Conservation (phyloP, 495 filamentous ascomycete genomes). For the Penicillium simplicissimum region DNA sequence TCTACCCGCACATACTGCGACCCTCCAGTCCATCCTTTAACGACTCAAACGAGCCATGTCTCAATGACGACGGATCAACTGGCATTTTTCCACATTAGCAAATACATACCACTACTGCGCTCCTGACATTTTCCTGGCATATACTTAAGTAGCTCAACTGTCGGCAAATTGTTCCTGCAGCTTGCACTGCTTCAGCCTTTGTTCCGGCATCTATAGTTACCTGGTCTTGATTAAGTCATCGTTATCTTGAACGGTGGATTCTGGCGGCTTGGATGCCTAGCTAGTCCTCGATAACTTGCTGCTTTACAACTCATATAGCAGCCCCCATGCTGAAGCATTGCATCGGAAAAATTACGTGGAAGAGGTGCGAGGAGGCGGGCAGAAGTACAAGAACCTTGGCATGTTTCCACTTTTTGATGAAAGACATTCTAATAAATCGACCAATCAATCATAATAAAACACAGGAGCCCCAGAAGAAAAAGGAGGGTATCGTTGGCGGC, state of each 20-base stretch:
- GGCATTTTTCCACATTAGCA: slow-evolving; percentile 14
- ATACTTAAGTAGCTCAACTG: not conserved
- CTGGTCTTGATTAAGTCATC: not conserved
- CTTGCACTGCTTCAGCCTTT: not conserved
- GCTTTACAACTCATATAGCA: too few relatives aligned
- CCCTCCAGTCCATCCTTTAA: slow-evolving; percentile 20
- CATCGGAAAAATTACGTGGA: not conserved
- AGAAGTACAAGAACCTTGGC: not conserved
- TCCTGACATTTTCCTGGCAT: not conserved
- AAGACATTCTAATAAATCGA: not conserved
- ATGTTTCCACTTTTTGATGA: not conserved
- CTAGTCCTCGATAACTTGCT: not conserved
- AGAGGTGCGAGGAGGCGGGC: not conserved
- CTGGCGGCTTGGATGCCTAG: not conserved
- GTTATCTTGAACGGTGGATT: not conserved
- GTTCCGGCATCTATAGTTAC: not conserved
- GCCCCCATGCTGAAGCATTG: not conserved
- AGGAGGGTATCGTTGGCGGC: slow-evolving; percentile 6
- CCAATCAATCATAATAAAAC: slow-evolving; percentile 7
- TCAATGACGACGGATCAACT: slow-evolving; percentile 17
- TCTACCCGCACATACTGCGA: not conserved
- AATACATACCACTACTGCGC: slow-evolving; percentile 5
- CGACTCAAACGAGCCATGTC: slow-evolving; percentile 41
- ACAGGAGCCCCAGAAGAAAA: not conserved
- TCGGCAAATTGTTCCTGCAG: not conserved